Conservation (phyloP, 2,329 filamentous ascomycete species). For the Hirsutella thompsonii region DNA sequence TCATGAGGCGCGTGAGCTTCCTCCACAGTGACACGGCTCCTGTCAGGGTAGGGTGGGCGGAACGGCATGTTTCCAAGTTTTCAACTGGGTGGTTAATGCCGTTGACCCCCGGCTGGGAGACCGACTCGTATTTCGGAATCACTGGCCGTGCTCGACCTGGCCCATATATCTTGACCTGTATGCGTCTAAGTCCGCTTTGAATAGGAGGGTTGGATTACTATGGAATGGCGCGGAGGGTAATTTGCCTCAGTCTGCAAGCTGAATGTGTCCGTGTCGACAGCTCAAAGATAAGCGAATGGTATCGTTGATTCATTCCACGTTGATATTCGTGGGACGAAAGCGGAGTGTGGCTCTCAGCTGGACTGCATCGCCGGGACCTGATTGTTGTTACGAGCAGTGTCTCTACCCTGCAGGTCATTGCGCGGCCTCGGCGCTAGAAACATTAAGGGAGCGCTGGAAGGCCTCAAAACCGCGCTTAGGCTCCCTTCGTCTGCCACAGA, state of each 20-base stretch:
- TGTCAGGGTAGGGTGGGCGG: not conserved
- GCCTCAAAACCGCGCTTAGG: no score
- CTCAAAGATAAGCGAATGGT: not conserved
- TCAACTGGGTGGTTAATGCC: not conserved
- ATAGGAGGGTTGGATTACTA: not conserved
- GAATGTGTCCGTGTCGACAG: not conserved
- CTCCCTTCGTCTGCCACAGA: no score
- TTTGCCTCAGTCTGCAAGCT: not conserved
- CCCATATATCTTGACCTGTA: not conserved
- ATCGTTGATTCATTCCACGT: no score
- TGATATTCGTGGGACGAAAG: no score
- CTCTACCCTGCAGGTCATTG: no score
- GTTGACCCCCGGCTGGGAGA: not conserved
- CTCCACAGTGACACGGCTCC: not conserved
- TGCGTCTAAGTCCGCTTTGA: not conserved
- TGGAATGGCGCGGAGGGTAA: not conserved
- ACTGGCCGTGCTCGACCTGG: not conserved
- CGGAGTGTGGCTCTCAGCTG: no score
- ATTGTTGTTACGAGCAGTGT: no score
- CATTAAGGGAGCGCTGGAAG: no score
- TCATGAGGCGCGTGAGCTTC: not conserved
- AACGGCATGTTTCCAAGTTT: not conserved
- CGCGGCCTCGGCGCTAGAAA: no score
- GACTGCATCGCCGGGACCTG: no score
- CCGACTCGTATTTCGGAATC: not conserved